Conservation (phyloP, 352 stramenopile genomes). For the Phytophthora capsici region DNA sequence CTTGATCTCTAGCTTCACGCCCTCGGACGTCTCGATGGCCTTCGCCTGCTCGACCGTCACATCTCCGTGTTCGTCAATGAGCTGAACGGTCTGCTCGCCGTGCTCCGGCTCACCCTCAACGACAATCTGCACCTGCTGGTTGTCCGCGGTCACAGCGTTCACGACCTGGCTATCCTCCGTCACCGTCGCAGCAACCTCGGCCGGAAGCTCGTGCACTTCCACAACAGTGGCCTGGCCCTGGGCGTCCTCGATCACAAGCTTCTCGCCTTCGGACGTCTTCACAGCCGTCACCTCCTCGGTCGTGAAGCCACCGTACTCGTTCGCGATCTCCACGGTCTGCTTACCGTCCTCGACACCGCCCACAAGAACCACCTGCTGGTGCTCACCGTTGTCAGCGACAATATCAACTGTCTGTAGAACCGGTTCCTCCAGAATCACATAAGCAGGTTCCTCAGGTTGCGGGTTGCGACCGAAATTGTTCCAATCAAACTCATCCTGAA, state of each 20-base stretch:
- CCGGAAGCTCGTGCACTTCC: constrained; percentile 10
- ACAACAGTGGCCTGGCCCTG: constrained; percentile 3
- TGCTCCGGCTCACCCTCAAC: constrained; percentile 17
- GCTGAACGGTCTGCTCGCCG: constrained; percentile 10
- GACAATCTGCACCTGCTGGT: constrained; percentile 10
- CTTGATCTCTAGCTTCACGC: constrained; percentile 10
- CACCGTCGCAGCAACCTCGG: constrained; percentile 22
- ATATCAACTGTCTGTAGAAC: constrained; percentile 10
- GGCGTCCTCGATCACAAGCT: constrained; percentile 8
- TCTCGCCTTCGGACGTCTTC: constrained; percentile 9
- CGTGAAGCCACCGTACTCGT: constrained; percentile 13
- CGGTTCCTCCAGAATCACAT: too few relatives aligned
- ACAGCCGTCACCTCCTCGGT: constrained; percentile 6
- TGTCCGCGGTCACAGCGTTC: constrained; percentile 9
- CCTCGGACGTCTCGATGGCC: constrained; percentile 6
- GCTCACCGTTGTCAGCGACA: constrained; percentile 2
- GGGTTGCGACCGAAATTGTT: too few relatives aligned
- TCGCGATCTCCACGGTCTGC: constrained; percentile 9
- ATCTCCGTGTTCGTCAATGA: constrained; percentile 9
- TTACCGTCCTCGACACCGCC: constrained; percentile 12
- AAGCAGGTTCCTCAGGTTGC: too few relatives aligned
- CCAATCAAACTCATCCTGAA: too few relatives aligned
- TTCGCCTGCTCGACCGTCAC: constrained; percentile 6
- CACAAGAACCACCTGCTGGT: constrained; percentile 9
- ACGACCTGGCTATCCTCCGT: constrained; percentile 14